Base-by-base conservation (phyloP, 495 filamentous ascomycete genomes). In the Lophiostoma macrostomum region DNA sequence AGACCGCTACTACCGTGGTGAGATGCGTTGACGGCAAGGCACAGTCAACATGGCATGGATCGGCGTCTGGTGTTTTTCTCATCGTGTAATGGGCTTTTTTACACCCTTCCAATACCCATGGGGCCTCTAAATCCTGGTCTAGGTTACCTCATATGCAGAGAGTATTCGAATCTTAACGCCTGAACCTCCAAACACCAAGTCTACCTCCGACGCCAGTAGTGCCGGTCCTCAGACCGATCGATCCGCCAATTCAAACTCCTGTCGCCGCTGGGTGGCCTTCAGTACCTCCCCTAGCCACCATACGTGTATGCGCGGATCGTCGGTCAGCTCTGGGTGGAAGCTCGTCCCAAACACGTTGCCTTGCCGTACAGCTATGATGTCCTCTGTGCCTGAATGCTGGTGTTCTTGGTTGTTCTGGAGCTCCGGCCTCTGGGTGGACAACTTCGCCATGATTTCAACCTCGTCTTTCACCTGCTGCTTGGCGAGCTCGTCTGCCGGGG, bases 281-380 rank as follows among this genome's bases (percentile, higher is more conserved):
- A 67, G 3, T 18, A 96, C 88, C 67, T 90, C 79, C 58, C 76
- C 68, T 64, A 98, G 63, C 93, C 93, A 98, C 93, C 93, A 98
- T 3, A 80, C 71, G 70, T 98, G 93, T 61, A 97, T 96, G 61
- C 93, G 77, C 51, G 80, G 74, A 69, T 98, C 93, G 19, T 81
- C 82, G 19, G 91, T 98, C 64, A 98, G 69, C 68, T 98, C 94
- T 0, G 94, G 93, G 64, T 98, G 94, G 65, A 97, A 98, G 65
- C 90, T 96, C 5, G 90, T 97, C 5, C 90, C 94, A 53, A 98
- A 90, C 1, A 95, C 88, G 72, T 97, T 96, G 11, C 88, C 87
- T 70, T 97, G 91, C 50, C 79, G 76, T 36, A 98, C 88, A 6
- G 93, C 93, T 39, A 98, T 80, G 37, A 98, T 90, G 62, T 95